Evolutionary conservation across 2,329 filamentous ascomycete genomes (phyloP).

Genomic region (Raffaelea albimanens): DNA sequence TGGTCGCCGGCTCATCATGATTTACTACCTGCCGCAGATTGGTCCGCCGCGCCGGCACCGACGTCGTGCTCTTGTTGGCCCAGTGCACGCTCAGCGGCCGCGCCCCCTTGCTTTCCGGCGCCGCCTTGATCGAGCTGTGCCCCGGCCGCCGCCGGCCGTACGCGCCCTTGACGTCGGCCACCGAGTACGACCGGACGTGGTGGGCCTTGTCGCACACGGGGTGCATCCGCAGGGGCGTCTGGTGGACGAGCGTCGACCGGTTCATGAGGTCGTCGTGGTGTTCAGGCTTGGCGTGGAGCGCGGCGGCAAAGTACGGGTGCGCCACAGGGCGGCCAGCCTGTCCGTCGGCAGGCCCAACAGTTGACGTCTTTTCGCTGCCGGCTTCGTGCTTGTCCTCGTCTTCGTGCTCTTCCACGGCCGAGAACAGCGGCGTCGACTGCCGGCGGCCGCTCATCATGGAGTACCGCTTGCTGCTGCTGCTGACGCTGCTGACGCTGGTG

Average conservation of each 20-base stretch:
- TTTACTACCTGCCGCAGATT: background rate
- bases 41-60: background rate
- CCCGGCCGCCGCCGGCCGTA: background rate
- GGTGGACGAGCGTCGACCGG: background rate
- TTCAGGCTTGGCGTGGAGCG: too few species aligned
- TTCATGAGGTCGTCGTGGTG: background rate
- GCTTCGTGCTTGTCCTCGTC: conserved; percentile 5
- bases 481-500: too few species aligned
- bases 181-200: background rate
- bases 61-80: background rate
- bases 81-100: background rate
- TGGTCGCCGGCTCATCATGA: background rate
- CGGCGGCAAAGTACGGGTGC: too few species aligned
- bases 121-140: background rate
- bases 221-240: background rate
- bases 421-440: too few species aligned
- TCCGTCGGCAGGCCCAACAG: too few species aligned
- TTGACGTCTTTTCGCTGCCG: too few species aligned
- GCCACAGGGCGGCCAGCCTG: too few species aligned
- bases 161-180: background rate
- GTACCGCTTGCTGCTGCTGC: too few species aligned
- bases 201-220: background rate
- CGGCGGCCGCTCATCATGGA: too few species aligned
- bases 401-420: background rate
- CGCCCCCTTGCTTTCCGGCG: background rate